These are phyloP conservation scores for Microdochium trichocladiopsis DNA, from an alignment of 2,329 filamentous ascomycete species.

Conservation along the genomic window DNA sequence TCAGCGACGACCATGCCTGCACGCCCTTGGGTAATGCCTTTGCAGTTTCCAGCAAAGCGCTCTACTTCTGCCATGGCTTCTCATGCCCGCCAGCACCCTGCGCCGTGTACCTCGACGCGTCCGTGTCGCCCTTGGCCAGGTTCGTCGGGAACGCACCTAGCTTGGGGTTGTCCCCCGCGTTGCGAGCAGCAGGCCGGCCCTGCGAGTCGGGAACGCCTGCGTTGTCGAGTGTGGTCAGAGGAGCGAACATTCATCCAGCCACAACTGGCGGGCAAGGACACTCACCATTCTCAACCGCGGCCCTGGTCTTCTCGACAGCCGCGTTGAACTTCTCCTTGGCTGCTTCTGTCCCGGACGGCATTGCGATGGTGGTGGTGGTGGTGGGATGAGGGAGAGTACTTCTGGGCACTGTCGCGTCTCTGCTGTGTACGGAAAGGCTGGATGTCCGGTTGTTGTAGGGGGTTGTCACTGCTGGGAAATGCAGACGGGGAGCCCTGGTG, in stretches of 20 bases:
- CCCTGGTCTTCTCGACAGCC: background rate
- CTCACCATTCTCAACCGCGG: background rate
- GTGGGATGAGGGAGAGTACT: background rate
- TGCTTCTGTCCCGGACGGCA: background rate
- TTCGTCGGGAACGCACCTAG: background rate
- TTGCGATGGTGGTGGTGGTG: background rate
- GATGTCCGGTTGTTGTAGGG: too few species aligned
- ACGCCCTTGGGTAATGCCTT: too few species aligned
- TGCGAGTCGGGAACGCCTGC: background rate
- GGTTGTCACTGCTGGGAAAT: too few species aligned
- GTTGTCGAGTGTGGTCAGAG: background rate
- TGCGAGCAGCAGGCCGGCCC: background rate
- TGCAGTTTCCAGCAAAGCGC: too few species aligned
- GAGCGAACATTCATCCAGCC: background rate
- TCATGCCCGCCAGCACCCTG: background rate
- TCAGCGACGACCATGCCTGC: too few species aligned
- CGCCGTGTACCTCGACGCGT: background rate
- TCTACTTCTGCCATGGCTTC: background rate
- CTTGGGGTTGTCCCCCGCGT: conserved; percentile 1
- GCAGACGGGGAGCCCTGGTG: too few species aligned
- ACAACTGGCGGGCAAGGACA: background rate
- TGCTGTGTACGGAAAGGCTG: background rate
- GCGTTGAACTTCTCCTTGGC: conserved; percentile 1
- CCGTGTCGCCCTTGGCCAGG: conserved; percentile 1
- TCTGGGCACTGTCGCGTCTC: background rate